Conservation (phyloP, 1,139 yeast species). For the Wickerhamomyces sp. region DNA sequence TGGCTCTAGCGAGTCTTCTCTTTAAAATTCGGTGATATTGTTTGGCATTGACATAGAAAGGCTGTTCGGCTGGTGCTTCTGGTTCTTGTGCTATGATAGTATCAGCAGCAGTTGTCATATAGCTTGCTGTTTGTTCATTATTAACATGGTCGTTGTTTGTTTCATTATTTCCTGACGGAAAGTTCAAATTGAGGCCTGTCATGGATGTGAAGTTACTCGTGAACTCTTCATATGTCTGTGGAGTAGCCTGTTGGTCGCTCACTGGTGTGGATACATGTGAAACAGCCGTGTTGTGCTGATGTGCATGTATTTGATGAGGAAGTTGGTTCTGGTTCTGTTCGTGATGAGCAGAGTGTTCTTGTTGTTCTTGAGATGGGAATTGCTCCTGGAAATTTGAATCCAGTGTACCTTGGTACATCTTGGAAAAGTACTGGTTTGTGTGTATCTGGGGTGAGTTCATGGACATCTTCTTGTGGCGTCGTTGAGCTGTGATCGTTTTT, state of each 20-base stretch:
- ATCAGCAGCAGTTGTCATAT: neutral
- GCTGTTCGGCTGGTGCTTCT: slow-evolving; percentile 53
- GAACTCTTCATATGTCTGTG: slow-evolving; percentile 16
- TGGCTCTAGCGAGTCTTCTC: slow-evolving; percentile 90
- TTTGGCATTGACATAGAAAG: slow-evolving; percentile 95
- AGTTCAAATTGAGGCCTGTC: slow-evolving; percentile 15
- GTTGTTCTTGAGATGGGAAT: slow-evolving; percentile 3
- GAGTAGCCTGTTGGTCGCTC: slow-evolving; percentile 2
- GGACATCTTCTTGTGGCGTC: slow-evolving; percentile 9
- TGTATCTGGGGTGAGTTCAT: slow-evolving; percentile 21
- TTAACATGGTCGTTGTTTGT: neutral
- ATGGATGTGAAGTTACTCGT: slow-evolving; percentile 18
- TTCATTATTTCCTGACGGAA: slow-evolving; percentile 3
- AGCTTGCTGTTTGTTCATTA: neutral
- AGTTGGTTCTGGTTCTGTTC: neutral
- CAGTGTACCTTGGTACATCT: slow-evolving; percentile 13
- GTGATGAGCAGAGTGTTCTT: slow-evolving; percentile 3
- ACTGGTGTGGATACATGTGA: slow-evolving; percentile 4
- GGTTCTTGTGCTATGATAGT: neutral
- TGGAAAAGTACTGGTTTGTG: slow-evolving; percentile 13
- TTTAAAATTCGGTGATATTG: slow-evolving; percentile 94
- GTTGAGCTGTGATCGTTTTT: too few relatives aligned
- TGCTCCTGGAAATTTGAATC: slow-evolving; percentile 18
- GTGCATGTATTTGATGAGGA: slow-evolving; percentile 8
- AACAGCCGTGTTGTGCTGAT: neutral